Percentiles rank a stretch among this genome's conserved stretches.
Evolutionary conservation across 208 protist genomes (phyloP).

Genomic region (Trypanosoma boissoni): DNA sequence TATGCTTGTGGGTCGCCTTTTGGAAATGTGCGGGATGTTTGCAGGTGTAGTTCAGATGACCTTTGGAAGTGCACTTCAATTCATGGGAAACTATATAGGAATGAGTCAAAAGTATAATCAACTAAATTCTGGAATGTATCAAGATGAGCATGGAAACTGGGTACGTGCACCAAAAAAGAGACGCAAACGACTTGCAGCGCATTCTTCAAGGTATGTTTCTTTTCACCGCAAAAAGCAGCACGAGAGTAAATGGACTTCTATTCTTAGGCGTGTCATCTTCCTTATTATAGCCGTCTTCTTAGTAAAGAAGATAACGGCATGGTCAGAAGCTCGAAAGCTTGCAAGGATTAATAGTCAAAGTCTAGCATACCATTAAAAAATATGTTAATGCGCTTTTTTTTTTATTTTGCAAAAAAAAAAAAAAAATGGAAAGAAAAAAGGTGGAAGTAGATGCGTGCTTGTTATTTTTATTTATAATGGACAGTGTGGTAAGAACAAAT

Average conservation of each 20-base stretch:
- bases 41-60: slow-evolving; percentile 83
- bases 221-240: neutral
- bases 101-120: slow-evolving; percentile 59
- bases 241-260: neutral
- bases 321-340: too few relatives aligned
- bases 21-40: slow-evolving; percentile 87
- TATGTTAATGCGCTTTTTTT: neutral
- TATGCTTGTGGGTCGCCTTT: slow-evolving; percentile 78
- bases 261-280: slow-evolving; percentile 20
- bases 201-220: neutral
- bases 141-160: slow-evolving; percentile 23
- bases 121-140: slow-evolving; percentile 27
- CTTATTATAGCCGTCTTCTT: slow-evolving; percentile 15
- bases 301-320: slow-evolving; percentile 6
- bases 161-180: slow-evolving; percentile 13
- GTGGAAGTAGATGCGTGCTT: neutral
- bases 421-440: neutral
- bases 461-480: neutral
- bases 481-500: too few relatives aligned
- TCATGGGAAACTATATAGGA: slow-evolving; percentile 76
- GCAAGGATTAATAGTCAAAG: too few relatives aligned
- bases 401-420: neutral
- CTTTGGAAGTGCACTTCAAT: slow-evolving; percentile 77
- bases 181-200: neutral
- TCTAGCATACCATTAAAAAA: too few relatives aligned